Evolutionary conservation across 345 rosid species (phyloP).

Genomic region (Populus simonii): DNA sequence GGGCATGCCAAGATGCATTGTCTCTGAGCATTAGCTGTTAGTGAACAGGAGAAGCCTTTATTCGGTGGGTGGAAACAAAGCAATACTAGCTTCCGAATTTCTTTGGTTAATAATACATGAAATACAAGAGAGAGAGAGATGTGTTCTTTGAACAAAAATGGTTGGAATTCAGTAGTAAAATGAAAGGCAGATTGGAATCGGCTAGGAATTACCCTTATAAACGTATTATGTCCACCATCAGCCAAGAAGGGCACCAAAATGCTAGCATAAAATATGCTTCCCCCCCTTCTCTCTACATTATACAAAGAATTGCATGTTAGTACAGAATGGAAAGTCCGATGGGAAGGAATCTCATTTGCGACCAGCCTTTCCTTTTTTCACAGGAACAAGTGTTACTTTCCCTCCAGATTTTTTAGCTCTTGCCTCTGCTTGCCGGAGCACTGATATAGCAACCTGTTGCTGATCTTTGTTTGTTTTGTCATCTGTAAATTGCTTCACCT

Average conservation of each 20-base stretch:
- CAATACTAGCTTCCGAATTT: no score
- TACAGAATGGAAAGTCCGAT: not conserved
- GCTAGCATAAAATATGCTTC: not conserved
- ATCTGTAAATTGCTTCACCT: constrained; percentile 67
- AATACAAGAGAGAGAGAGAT: no score
- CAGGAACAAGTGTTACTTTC: constrained; percentile 69
- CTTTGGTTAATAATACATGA: no score
- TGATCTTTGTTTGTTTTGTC: constrained; percentile 53
- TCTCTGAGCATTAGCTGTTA: no score
- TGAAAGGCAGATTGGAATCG: not conserved
- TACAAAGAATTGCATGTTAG: not conserved
- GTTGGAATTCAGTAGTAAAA: not conserved
- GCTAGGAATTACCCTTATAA: not conserved
- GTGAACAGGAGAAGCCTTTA: no score
- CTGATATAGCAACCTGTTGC: constrained; percentile 57
- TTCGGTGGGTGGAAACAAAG: no score
- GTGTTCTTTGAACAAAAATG: constrained; percentile 5
- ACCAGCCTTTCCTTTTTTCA: constrained; percentile 54
- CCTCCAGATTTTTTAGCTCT: constrained; percentile 50
- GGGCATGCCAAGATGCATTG: no score
- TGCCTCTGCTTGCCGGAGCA: constrained; percentile 55
- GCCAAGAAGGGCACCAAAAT: not conserved
- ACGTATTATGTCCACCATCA: not conserved
- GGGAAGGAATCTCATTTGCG: constrained; percentile 12
- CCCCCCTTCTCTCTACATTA: not conserved